Evolutionary conservation across 768 basidiomycete species (phyloP), one percentile per base, ranked within the genome.

Genomic region (Phylloporus scabripes): DNA sequence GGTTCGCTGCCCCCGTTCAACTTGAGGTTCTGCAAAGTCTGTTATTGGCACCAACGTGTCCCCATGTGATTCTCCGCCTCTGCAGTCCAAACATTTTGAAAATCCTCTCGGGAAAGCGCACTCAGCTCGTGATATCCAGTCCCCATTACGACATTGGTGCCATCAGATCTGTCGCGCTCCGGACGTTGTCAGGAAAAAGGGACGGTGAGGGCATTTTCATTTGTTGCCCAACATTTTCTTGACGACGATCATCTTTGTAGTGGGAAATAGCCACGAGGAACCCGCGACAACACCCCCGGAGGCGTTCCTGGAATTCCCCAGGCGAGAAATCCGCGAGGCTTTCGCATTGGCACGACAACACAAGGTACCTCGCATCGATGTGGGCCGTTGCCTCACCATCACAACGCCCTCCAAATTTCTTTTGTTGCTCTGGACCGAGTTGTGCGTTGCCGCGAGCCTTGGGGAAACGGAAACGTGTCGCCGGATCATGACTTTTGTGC

Each of bases 21-120:
- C 68, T 86, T 8, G 82, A 84, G 44, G 78, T 86, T 48, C 67
- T 91, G 6, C 83, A 85, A 57, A 79, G 72, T 2, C 67, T 91
- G 23, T 57, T 89, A n/a, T 64, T 80, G 26, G 84, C 85, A 0
- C 61, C 78, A 6, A 74, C 76, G 1, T 85, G 84, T 58, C 87
- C 87, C 1, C 76, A 71, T 18, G 74, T 83, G 6, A 81, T 90
- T n/a, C 66, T 82, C 8, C 72, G 76, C 17, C 72, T 90, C 7
- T 85, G 83, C 51, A 80, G 81, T 42, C 72, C 77, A 3, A 72
- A 68, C 39, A 73, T 87, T 23, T 60, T 81, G n/a, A 70, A 71
- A 42, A 63, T 58, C 43, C 74, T 69, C 39, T 79, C 62, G 42
- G 71, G 54, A 62, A 76, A 59, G 61, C 68, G 60, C 58, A 61